Evolutionary conservation across 768 basidiomycete species (phyloP).

Genomic region (Multifurca ochricompacta): DNA sequence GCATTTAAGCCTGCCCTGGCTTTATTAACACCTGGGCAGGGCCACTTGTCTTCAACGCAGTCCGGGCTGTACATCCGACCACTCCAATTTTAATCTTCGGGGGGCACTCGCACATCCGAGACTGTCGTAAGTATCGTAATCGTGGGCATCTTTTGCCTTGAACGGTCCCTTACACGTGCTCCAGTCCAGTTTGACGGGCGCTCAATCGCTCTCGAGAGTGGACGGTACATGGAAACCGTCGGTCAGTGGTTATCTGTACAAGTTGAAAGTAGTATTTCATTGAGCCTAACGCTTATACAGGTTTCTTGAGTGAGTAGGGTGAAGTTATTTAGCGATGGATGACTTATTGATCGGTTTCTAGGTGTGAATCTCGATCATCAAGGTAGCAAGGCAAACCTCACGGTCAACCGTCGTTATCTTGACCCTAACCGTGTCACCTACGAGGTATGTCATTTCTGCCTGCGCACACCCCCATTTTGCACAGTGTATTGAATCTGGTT

Average conservation of each 20-base stretch:
- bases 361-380: conserved; percentile 42
- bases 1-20: neutral
- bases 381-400: conserved; percentile 41
- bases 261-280: neutral
- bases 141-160: neutral
- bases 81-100: conserved; percentile 83
- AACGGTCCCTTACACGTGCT: neutral
- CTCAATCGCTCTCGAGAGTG: conserved; percentile 76
- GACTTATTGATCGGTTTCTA: conserved; percentile 20
- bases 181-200: conserved; percentile 59
- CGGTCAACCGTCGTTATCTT: conserved; percentile 65
- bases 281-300: conserved; percentile 17
- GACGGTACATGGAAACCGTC: conserved; percentile 89
- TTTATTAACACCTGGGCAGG: too few species aligned
- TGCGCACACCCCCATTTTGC: too few species aligned
- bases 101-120: conserved; percentile 73
- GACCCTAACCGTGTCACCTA: conserved; percentile 75
- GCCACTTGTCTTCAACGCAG: conserved; percentile 63
- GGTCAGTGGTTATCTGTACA: conserved; percentile 37
- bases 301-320: conserved; percentile 54
- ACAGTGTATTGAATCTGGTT: neutral
- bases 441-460: conserved; percentile 48
- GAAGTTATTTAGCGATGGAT: neutral
- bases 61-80: conserved; percentile 62
- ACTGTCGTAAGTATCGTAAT: conserved; percentile 48